Evolutionary conservation across 1,139 yeast species (phyloP), one percentile per base, ranked within the genome.

Genomic region (Sugiyamaella grinbergsii): DNA sequence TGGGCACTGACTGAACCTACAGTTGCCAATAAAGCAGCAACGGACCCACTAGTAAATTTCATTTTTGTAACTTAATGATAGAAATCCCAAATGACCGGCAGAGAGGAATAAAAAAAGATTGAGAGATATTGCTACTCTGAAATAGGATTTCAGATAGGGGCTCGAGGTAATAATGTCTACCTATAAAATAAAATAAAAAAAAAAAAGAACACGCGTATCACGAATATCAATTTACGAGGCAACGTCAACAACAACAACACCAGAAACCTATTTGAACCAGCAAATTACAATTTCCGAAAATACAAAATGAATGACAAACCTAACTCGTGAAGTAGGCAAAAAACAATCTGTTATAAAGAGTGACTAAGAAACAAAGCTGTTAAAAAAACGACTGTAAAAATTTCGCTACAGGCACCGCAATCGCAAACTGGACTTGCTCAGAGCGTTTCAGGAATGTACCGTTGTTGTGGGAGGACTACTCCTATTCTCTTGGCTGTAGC

Each of bases 1-100:
- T 52, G 49, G 23, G 58, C 58, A 47, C 51, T 47, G 37, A 51
- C 60, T 31, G 52, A 6, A 28, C n/a, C n/a, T 28, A 28, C 43
- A 13, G 53, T 52, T 38, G 61, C 40, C 37, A 56, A 37, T 23
- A 53, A 20, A 19, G 58, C 53, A 37, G 37, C 41, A 4, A 34
- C 23, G 1, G 47, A 7, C 2, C 38, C 20, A 13, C 31, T 5
- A 10, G 38, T 42, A n/a, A 42, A 42, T 42, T 42, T 42, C 46
- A 42, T 42, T 42, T 28, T 28, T 23, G 8, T 23, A 8, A 23
- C n/a, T n/a, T n/a, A n/a, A 23, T 23, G 26, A 23, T 5, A 23
- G 32, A 5, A 28, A 6, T 28, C n/a, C 32, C 8, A 28, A 28
- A 28, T 28, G 32, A 10, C 32, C 32, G n/a, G 32, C 32, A 28